Base-by-base conservation (phyloP, 2,329 filamentous ascomycete genomes). In the Paracamarosporium sp. region DNA sequence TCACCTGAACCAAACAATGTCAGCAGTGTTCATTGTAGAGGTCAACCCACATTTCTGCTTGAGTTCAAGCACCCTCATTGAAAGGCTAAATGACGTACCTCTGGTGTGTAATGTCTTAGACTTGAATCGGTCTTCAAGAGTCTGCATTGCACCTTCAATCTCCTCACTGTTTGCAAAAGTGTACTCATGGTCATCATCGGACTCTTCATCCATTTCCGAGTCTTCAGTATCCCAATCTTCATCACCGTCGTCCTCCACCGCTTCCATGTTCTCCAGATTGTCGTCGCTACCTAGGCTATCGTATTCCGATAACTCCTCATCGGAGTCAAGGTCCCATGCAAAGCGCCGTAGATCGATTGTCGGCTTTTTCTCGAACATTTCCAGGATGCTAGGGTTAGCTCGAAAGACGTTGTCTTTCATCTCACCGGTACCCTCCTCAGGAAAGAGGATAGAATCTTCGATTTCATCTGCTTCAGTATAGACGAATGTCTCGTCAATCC, bases 371-470 rank as follows among this genome's bases (percentile, higher is more conserved):
- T 71, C 64, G 40, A 64, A 68, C 36, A 65, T 54, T 24, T 74
- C 68, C 58, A 74, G 57, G 22, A 60, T 58, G 54, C 54, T 69
- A 7, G 57, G 56, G 22, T 64, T 53, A 6, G 57, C 48, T 22
- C 52, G 61, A 55, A 64, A 67, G 2, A 68, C 57, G 20, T 69
- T 60, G 47, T 70, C 46, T 13, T 56, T 53, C 44, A 65, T 60
- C 22, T 66, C 52, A 4, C 65, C 61, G 9, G 40, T 54, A 1
- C 47, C 46, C 53, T 79, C 75, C 40, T 77, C 70, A 0, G 78
- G 77, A 53, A 81, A 81, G 4, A 81, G 65, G 6, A 80, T 65
- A 4, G 66, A 66, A 46, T 80, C 78, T 63, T 81, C 79, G 9
- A 78, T 55, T 30, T 68, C 71, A 59, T 81, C 78, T 1, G 76